These are phyloP conservation scores for Desmodesmus armatus DNA, from an alignment of 139 green algal species.

Conservation along the genomic window DNA sequence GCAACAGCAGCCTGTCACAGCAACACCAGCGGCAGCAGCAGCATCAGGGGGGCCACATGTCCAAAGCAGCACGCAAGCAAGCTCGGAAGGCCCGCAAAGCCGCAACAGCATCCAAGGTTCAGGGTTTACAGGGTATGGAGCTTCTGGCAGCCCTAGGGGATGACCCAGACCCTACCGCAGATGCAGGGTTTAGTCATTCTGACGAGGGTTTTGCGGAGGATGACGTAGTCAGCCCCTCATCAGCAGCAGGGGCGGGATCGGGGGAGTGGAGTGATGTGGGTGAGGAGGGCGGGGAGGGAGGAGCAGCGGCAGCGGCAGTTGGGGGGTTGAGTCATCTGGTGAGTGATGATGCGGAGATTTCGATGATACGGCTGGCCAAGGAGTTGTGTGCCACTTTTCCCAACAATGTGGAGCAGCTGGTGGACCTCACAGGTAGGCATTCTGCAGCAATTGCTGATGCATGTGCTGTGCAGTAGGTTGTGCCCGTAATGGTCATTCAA, in stretches of 20 bases:
- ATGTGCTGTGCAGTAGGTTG: neutral
- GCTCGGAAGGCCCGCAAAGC: neutral
- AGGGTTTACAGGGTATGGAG: neutral
- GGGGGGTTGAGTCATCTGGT: neutral
- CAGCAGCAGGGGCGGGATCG: neutral
- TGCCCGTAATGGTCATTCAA: too few species aligned
- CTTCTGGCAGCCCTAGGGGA: neutral
- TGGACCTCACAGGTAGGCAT: conserved; percentile 58
- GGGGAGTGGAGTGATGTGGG: neutral
- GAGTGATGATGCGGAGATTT: conserved; percentile 22
- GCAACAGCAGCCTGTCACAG: neutral
- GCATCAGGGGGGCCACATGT: neutral
- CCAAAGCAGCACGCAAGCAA: too few species aligned
- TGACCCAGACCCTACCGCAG: neutral
- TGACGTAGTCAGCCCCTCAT: neutral
- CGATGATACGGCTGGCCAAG: conserved; percentile 42
- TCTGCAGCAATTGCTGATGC: neutral
- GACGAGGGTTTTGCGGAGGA: neutral
- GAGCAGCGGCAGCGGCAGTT: conserved; percentile 1
- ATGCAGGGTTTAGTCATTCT: neutral
- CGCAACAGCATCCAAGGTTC: neutral
- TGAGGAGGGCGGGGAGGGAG: neutral
- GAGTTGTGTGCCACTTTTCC: conserved; percentile 61
- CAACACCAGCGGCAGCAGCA: neutral
- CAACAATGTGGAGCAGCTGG: conserved; percentile 51